Evolutionary conservation across 441 rosid species (phyloP).

Genomic region (Populus trichocarpa): DNA sequence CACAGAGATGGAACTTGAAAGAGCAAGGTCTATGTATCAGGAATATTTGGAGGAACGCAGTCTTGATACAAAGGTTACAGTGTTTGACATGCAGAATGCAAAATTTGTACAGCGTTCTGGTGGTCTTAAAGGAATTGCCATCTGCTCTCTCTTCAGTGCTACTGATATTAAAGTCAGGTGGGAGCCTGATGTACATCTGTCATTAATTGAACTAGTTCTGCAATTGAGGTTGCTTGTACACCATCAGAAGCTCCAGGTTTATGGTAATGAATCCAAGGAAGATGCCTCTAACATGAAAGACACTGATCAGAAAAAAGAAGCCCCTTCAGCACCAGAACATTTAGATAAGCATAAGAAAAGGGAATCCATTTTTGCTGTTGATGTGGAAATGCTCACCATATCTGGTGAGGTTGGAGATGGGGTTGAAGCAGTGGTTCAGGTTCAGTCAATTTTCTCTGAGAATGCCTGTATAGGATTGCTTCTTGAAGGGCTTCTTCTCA

Average conservation of each 20-base stretch:
- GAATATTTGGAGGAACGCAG: constrained; percentile 63
- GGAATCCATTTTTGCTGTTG: constrained; percentile 95
- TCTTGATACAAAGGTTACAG: constrained; percentile 55
- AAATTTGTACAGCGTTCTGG: constrained; percentile 91
- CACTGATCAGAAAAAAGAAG: constrained; percentile 48
- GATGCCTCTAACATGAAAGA: constrained; percentile 42
- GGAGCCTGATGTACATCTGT: constrained; percentile 95
- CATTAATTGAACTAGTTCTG: constrained; percentile 74
- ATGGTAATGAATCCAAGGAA: constrained; percentile 31
- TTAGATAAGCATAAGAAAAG: constrained; percentile 71
- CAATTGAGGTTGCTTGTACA: constrained; percentile 60
- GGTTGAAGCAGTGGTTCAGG: constrained; percentile 72
- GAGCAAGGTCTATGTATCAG: constrained; percentile 83
- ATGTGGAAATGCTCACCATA: constrained; percentile 77
- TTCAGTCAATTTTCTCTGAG: constrained; percentile 99
- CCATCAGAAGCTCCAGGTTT: constrained; percentile 58
- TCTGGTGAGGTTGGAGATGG: constrained; percentile 97
- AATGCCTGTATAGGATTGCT: constrained; percentile 95
- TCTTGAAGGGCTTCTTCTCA: constrained; percentile 85
- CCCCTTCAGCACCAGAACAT: constrained; percentile 37
- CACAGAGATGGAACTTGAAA: constrained; percentile 88
- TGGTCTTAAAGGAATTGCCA: constrained; percentile 84
- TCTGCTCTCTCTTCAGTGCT: constrained; percentile 98
- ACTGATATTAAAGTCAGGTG: constrained; percentile 79
- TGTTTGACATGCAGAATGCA: constrained; percentile 86